These are phyloP conservation scores for Paxillus ammoniavirescens DNA, from an alignment of 768 basidiomycete species.

Conservation along the genomic window DNA sequence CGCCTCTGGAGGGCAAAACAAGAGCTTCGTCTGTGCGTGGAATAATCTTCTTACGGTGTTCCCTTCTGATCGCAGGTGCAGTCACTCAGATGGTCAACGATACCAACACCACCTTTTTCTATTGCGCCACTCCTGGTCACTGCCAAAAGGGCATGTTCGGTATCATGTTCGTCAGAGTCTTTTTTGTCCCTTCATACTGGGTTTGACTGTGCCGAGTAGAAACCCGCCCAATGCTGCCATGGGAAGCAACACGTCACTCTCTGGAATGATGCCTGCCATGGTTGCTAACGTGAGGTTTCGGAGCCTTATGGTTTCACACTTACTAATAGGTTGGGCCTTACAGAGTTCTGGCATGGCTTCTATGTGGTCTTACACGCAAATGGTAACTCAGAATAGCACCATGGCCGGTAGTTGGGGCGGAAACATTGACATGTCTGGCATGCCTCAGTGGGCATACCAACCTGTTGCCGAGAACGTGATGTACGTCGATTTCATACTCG, in stretches of 20 bases:
- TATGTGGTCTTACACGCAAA: slow-evolving; percentile 51
- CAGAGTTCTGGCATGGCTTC: slow-evolving; percentile 57
- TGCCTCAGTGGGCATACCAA: slow-evolving; percentile 56
- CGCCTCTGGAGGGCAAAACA: slow-evolving; percentile 62
- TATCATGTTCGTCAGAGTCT: slow-evolving; percentile 47
- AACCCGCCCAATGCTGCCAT: slow-evolving; percentile 56
- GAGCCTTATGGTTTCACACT: background rate
- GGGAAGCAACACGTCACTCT: slow-evolving; percentile 44
- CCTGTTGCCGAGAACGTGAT: slow-evolving; percentile 57
- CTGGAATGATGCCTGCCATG: slow-evolving; percentile 50
- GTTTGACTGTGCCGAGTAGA: slow-evolving; percentile 26
- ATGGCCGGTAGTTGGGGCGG: slow-evolving; percentile 58
- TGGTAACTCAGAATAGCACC: slow-evolving; percentile 46
- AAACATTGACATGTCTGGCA: slow-evolving; percentile 53
- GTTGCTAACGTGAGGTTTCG: slow-evolving; percentile 39
- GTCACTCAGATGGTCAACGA: slow-evolving; percentile 72
- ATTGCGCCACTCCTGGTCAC: slow-evolving; percentile 68
- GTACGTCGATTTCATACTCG: slow-evolving; percentile 13
- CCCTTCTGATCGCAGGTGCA: slow-evolving; percentile 14
- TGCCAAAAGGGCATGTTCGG: slow-evolving; percentile 87
- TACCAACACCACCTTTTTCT: slow-evolving; percentile 72
- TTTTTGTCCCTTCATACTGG: background rate
- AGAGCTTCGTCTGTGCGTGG: slow-evolving; percentile 57
- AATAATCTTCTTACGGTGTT: background rate
- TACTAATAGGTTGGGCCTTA: slow-evolving; percentile 1